Conservation (phyloP, 805 yeast species). For the Cyberlindnera meyerae region DNA sequence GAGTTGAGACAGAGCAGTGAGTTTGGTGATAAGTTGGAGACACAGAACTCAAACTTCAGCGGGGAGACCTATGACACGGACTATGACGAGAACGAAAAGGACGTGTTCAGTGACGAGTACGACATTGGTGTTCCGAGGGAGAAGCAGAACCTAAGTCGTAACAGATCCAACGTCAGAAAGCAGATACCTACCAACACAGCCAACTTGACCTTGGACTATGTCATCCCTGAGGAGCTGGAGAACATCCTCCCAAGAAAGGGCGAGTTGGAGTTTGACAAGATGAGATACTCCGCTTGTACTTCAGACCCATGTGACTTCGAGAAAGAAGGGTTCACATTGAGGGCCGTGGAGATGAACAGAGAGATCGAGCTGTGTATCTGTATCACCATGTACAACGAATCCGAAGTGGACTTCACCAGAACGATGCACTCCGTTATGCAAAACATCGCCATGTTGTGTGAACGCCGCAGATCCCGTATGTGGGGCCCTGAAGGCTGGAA, state of each 20-base stretch:
- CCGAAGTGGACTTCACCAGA: constrained; percentile 81
- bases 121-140: constrained; percentile 35
- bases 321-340: constrained; percentile 72
- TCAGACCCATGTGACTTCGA: constrained; percentile 85
- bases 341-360: constrained; percentile 82
- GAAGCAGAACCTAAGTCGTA: constrained; percentile 53
- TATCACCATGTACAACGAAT: constrained; percentile 97
- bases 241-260: constrained; percentile 83
- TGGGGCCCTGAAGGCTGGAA: constrained; percentile 99
- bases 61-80: constrained; percentile 38
- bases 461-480: constrained; percentile 71
- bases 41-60: constrained; percentile 19
- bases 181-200: constrained; percentile 75
- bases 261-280: constrained; percentile 88
- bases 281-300: constrained; percentile 97
- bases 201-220: constrained; percentile 85
- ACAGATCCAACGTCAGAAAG: constrained; percentile 63
- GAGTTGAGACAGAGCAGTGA: constrained; percentile 3
- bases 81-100: constrained; percentile 12
- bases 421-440: constrained; percentile 93
- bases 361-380: constrained; percentile 91
- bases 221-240: constrained; percentile 84
- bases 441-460: constrained; percentile 82
- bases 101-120: constrained; percentile 41
- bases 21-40: constrained; percentile 22